These are phyloP conservation scores for Teratosphaeria zuluensis DNA, from an alignment of 2,329 filamentous ascomycete genomes.

Conservation along the genomic window DNA sequence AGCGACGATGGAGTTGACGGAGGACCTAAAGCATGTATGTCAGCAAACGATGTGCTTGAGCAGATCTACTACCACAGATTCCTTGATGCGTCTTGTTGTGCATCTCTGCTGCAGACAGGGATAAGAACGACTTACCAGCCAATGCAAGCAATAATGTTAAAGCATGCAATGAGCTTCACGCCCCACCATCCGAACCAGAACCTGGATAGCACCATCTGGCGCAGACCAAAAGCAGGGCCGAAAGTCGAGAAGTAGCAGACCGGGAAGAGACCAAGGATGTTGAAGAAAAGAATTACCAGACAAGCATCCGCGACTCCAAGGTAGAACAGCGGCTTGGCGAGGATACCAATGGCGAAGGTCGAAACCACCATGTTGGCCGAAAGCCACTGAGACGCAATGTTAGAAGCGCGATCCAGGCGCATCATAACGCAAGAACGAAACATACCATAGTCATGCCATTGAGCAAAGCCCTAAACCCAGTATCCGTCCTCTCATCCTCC, in stretches of 20 bases:
- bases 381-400: conserved; percentile 49
- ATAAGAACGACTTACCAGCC: conserved; percentile 2
- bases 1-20: conserved; percentile 70
- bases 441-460: conserved; percentile 62
- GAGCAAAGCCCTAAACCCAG: conserved; percentile 41
- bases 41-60: not conserved
- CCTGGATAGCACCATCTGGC: conserved; percentile 71
- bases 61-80: not conserved
- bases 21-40: conserved; percentile 54
- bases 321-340: conserved; percentile 57
- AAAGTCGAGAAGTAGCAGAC: conserved; percentile 72
- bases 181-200: conserved; percentile 58
- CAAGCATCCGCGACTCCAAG: conserved; percentile 66
- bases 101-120: not conserved
- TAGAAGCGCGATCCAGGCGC: not conserved
- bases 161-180: conserved; percentile 37
- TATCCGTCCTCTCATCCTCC: conserved; percentile 57
- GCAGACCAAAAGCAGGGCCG: conserved; percentile 62
- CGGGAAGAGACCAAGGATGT: conserved; percentile 60
- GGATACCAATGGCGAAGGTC: conserved; percentile 65
- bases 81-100: not conserved
- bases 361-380: conserved; percentile 71
- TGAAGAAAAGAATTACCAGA: conserved; percentile 65
- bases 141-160: conserved; percentile 11
- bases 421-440: not conserved